A percentile compares a stretch with the other conserved stretches of the same genome.
Evolutionary conservation across 2,329 filamentous ascomycete species (phyloP).

Genomic region (Exophiala mesophila): DNA sequence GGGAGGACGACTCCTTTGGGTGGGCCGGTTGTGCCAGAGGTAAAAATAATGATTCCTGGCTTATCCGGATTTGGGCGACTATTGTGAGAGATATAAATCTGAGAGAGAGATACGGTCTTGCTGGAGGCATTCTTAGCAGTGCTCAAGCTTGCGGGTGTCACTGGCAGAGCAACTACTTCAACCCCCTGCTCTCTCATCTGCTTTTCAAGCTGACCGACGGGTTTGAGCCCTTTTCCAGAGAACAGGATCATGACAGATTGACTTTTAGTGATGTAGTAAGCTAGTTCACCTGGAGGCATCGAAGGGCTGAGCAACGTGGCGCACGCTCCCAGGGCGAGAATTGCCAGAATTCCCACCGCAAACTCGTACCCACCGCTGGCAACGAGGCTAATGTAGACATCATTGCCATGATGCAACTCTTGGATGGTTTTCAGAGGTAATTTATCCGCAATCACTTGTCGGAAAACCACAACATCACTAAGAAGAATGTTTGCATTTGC

Average conservation of each 20-base stretch:
- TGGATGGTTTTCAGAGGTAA: constrained; percentile 12
- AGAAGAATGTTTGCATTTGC: constrained; percentile 29
- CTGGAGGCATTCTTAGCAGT: background rate
- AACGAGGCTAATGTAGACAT: constrained; percentile 30
- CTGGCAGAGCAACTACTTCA: background rate
- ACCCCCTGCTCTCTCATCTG: background rate
- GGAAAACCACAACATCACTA: constrained; percentile 29
- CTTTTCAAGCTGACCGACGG: constrained; percentile 2
- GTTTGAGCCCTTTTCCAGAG: background rate
- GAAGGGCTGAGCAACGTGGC: constrained; percentile 6
- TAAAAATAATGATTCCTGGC: background rate
- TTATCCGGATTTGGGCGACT: background rate
- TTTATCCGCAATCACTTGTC: constrained; percentile 20
- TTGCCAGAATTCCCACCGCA: constrained; percentile 30
- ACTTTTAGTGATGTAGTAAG: background rate
- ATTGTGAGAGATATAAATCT: background rate
- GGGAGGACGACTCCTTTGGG: background rate
- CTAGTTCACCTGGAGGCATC: constrained; percentile 12
- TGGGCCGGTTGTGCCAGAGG: background rate
- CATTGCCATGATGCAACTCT: constrained; percentile 25
- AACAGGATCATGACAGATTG: constrained; percentile 1
- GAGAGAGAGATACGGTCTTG: background rate
- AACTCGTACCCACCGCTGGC: constrained; percentile 33
- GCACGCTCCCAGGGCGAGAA: constrained; percentile 30
- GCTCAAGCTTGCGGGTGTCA: constrained; percentile 1